Evolutionary conservation across 257 asterid species (phyloP), one percentile per base, ranked within the genome.

Genomic region (Nicotiana noctiflora): DNA sequence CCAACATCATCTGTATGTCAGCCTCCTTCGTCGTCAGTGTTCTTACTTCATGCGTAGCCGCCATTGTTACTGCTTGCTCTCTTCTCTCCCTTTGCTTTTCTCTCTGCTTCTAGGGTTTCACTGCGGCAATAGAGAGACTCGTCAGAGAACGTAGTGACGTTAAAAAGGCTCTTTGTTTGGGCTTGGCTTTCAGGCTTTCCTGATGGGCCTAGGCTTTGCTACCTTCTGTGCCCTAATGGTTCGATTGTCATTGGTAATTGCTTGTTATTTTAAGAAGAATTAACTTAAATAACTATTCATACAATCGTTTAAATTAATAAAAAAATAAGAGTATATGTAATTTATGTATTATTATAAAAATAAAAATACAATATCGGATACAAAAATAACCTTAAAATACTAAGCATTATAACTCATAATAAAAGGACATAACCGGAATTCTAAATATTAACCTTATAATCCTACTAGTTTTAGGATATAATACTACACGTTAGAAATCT

Each of bases 1-100:
- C 77, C 57, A 72, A 46, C 77, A 72, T 72, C 37, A 72, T 9
- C 59, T 70, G 77, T 70, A 70, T 70, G 77, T 70, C 77, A 12
- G 77, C 77, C 59, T 70, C 77, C 23, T 46, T 72, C 34, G 77
- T 72, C 13, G 77, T 11, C 77, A 72, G 5, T 46, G 77, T 72
- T 29, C 59, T 46, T 46, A 31, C 8, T 72, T 72, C 59, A 12
- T 72, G 77, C 13, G 34, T 21, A 44, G 14, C 77, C 59, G 77
- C 77, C 77, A 46, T 72, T 70, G 57, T 52, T 52, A 14, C 59
- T 34, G 40, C 40, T 21, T 19, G n/a, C 1, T 6, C 59, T 44
- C 37, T 46, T 57, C 15, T 44, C 23, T 17, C 37, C 59, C 37
- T 44, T 21, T 19, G 77, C 77, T 70, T 34, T 34, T 34, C 21